Base-by-base conservation (phyloP, 2,329 filamentous ascomycete genomes). In the Macrophomina tecta region DNA sequence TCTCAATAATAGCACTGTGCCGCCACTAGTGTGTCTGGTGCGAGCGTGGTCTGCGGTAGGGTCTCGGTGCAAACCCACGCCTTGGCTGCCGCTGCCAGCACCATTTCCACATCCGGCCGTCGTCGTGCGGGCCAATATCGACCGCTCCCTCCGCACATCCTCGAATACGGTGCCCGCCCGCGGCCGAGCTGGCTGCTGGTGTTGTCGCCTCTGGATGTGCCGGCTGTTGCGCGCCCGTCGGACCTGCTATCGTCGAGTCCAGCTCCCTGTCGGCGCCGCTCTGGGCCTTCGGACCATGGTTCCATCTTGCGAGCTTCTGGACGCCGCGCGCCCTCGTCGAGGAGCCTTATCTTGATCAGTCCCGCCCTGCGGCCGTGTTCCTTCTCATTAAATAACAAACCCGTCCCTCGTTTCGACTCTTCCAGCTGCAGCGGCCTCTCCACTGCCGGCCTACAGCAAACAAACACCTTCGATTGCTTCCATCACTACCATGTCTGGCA, bases 401-500 rank as follows among this genome's bases (percentile, higher is more conserved):
- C 49, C 32, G 30, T 4, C 51, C n/a, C 32, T 53, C 51, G 51
- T 36, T 53, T 53, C 23, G 5, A 14, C 12, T 45, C 16, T 14
- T 23, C 42, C 42, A 14, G 11, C 42, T 14, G 42, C 5, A 45
- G 42, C 42, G 42, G 38, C 23, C 45, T 45, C 18, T 64, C 9
- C 56, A 30, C 9, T 36, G 36, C 45, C 48, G 11, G 48, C 18
- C 34, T 11, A 12, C 60, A 51, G 46, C 60, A 63, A 7, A 16
- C n/a, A 60, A 14, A 28, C 48, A 30, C 36, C 52, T 34, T 5
- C 18, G 34, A 45, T 16, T 42, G 32, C 6, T 53, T 6, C 46
- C 40, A 34, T 64, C 58, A 42, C n/a, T 65, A 65, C 36, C 51
- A 65, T 65, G 63, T 56, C 63, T 14, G 63, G n/a, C 2, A 65